A percentile compares a stretch with the other conserved stretches of the same genome.
phyloP scores from a whole-genome alignment of 139 green algal species.

The Helicosporidium sp. region DNA sequence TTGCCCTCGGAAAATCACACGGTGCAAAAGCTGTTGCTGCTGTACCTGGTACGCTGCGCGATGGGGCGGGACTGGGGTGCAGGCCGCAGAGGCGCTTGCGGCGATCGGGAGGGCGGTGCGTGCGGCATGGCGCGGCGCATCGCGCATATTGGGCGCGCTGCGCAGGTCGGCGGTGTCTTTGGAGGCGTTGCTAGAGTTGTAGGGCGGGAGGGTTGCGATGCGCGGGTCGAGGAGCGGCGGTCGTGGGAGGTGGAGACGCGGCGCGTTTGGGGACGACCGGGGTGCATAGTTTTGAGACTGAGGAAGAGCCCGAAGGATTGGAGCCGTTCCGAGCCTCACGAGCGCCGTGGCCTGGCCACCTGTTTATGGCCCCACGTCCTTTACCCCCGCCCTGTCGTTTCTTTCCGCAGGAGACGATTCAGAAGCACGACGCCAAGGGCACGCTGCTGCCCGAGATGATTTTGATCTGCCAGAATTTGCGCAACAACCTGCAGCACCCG shows the following conservation, averaged over 20 bases:
- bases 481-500: constrained; percentile 98
- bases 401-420: constrained; percentile 90
- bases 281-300: not conserved
- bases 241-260: too few relatives aligned
- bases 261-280: too few relatives aligned
- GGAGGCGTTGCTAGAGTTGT: too few relatives aligned
- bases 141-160: too few relatives aligned
- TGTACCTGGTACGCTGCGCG: constrained; percentile 71
- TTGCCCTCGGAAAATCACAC: constrained; percentile 91
- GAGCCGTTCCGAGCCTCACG: not conserved
- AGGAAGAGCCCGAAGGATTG: not conserved
- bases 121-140: too few relatives aligned
- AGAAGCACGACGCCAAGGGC: constrained; percentile 85
- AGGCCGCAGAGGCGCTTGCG: not conserved
- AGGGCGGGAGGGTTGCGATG: too few relatives aligned
- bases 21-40: constrained; percentile 92
- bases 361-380: not conserved
- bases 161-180: too few relatives aligned
- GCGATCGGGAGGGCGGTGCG: too few relatives aligned
- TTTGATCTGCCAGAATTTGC: constrained; percentile 97
- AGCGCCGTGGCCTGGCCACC: too few relatives aligned
- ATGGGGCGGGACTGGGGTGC: not conserved
- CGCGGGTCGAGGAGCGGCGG: too few relatives aligned
- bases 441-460: constrained; percentile 99
- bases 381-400: not conserved